Evolutionary conservation across 257 asterid species (phyloP).

Genomic region (Coffea eugenioides): DNA sequence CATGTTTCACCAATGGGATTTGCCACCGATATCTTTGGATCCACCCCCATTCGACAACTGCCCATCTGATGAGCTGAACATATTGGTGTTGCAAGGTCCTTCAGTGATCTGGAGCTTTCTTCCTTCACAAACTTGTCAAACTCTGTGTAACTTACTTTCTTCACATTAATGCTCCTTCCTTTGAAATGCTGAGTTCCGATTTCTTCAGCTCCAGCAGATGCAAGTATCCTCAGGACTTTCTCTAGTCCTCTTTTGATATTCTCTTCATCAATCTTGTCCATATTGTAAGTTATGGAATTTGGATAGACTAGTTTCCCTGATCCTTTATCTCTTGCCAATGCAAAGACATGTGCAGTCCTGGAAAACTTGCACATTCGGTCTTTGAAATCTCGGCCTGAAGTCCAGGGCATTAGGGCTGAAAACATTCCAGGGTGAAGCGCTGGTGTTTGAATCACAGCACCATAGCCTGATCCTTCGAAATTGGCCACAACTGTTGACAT

Average conservation of each 20-base stretch:
- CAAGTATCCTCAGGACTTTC: constrained; percentile 57
- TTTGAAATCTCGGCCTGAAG: constrained; percentile 59
- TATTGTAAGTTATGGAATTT: constrained; percentile 38
- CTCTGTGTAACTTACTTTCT: constrained; percentile 36
- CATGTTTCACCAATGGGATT: constrained; percentile 64
- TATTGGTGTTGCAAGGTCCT: constrained; percentile 40
- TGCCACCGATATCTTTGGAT: constrained; percentile 52
- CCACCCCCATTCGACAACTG: constrained; percentile 84
- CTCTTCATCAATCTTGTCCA: constrained; percentile 43
- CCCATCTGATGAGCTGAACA: constrained; percentile 98
- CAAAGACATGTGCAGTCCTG: constrained; percentile 61
- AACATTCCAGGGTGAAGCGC: constrained; percentile 83
- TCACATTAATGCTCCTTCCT: constrained; percentile 58
- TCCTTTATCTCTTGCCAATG: constrained; percentile 70
- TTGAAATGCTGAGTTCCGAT: constrained; percentile 63
- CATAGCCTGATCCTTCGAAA: constrained; percentile 53
- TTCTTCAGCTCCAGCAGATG: constrained; percentile 82
- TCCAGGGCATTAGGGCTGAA: constrained; percentile 66
- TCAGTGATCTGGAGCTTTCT: constrained; percentile 56
- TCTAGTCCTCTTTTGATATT: constrained; percentile 58
- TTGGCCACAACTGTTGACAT: constrained; percentile 56
- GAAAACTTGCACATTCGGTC: constrained; percentile 56
- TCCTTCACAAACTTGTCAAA: constrained; percentile 56
- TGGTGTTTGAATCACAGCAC: constrained; percentile 71
- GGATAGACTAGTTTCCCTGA: constrained; percentile 49